Conservation (phyloP, 768 basidiomycete genomes). For the Lactifluus hygrophoroides region DNA sequence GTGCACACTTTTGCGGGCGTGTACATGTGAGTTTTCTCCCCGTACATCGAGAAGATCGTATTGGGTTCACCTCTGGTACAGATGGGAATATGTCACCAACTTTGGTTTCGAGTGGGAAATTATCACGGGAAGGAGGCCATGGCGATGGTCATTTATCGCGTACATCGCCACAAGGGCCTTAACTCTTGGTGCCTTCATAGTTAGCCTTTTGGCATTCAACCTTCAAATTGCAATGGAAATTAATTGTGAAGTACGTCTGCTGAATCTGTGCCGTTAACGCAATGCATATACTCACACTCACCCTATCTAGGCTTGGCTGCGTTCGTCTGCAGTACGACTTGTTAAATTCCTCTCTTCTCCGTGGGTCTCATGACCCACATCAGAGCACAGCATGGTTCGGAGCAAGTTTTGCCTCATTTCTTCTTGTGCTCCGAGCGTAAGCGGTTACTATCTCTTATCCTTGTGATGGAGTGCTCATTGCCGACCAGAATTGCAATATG, state of each 20-base stretch:
- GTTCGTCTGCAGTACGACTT: not conserved
- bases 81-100: constrained; percentile 7
- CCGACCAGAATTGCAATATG: constrained; percentile 6
- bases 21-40: not conserved
- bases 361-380: not conserved
- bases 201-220: not conserved
- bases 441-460: not conserved
- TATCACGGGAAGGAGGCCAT: constrained; percentile 9
- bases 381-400: not conserved
- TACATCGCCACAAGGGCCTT: not conserved
- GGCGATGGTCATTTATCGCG: constrained; percentile 8
- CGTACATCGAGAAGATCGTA: not conserved
- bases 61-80: not conserved
- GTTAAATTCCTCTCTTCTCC: no score
- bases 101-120: constrained; percentile 2
- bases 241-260: not conserved
- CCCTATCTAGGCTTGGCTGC: not conserved
- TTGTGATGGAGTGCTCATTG: not conserved
- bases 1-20: constrained; percentile 3
- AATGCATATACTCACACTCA: not conserved
- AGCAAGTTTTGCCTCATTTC: not conserved
- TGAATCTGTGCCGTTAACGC: not conserved
- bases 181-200: not conserved
- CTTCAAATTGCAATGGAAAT: not conserved
- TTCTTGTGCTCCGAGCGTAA: constrained; percentile 12